Evolutionary conservation across 805 yeast genomes (phyloP), one percentile per base, ranked within the genome.

Genomic region (Yamadazyma laniorum): DNA sequence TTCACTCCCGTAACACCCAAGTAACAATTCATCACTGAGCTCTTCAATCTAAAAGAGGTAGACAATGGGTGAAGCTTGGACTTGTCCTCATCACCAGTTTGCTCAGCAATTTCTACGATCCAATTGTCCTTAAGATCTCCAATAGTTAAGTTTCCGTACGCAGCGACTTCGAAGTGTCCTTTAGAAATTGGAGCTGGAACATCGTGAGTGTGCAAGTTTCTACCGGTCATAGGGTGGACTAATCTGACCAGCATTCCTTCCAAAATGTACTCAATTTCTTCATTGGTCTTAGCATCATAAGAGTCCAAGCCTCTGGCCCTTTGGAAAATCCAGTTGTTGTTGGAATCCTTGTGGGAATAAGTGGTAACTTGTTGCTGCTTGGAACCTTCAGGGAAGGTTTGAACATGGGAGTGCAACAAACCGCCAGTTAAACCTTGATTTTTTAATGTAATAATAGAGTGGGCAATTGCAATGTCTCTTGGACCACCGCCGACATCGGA

Each of bases 81-180:
- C 34, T 63, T 56, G 53, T 83, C 81, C 54, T 79, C 85, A 13
- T 61, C 45, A 22, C 75, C 77, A 29, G 65, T 52, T 55, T 80
- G 86, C 41, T 80, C 79, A 40, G 74, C 77, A 45, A 84, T 69
- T 61, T 85, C 91, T 39, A 85, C 63, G 34, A 75, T 58, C 95
- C 95, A 85, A 55, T 85, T 79, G 63, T 85, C 95, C 55, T 81
- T 82, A 19, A 57, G 58, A 59, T 85, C 93, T 43, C 91, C 93
- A 44, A 74, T 53, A 3, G 72, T 65, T 39, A 72, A 63, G 58
- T 75, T 72, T 41, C 93, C 93, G 56, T 85, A 85, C 35, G 87
- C 79, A 18, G 90, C 77, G 25, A 80, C 89, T 59, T 84, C 91
- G 43, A 37, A 73, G 43, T 73, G 71, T 21, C 71, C 55, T 40